Evolutionary conservation across 768 basidiomycete genomes (phyloP), one percentile per base, ranked within the genome.

Genomic region (Tricholoma matsutake): DNA sequence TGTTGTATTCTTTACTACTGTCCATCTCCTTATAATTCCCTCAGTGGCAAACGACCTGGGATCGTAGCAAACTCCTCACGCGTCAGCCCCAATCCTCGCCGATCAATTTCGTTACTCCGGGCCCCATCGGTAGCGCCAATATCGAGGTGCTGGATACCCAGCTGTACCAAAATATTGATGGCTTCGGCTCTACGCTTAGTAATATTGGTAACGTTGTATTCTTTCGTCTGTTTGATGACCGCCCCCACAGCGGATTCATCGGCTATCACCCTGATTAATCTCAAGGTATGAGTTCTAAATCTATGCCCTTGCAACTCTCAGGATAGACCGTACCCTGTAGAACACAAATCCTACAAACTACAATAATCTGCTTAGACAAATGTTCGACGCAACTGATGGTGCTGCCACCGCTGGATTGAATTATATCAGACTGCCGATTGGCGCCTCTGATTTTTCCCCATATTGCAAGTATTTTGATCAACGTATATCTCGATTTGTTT

Each of bases 371-470:
- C 68, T 91, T 39, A 75, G 79, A 34, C 79, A 83, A 62, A 79
- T 89, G 64, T 91, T 90, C 67, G 75, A 83, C 57, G 81, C 85
- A 14, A 81, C 82, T 1, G 84, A 91, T 68, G 85, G 79, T 0
- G 80, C 81, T 10, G 76, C 83, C 58, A 78, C 83, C 6, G 89
- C 90, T 28, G 90, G 89, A 1, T 73, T 92, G 56, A 85, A 84
- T 45, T 88, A 87, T 65, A 72, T 92, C 54, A 83, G 90, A 9
- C 76, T 91, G 39, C 83, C 89, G 0, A 78, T 92, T 13, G 90
- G 90, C 13, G 86, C 90, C 4, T 82, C 87, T 3, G 90, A 91
- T 71, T 91, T 91, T 67, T 89, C 90, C 10, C 74, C 81, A 3
- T 76, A 65, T 3, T 64, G 88, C 87, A 60, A 49, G 79, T 16